A percentile compares a stretch with the other conserved stretches of the same genome.
Evolutionary conservation across 306 rosid species (phyloP).

Genomic region (Canavalia ensiformis): DNA sequence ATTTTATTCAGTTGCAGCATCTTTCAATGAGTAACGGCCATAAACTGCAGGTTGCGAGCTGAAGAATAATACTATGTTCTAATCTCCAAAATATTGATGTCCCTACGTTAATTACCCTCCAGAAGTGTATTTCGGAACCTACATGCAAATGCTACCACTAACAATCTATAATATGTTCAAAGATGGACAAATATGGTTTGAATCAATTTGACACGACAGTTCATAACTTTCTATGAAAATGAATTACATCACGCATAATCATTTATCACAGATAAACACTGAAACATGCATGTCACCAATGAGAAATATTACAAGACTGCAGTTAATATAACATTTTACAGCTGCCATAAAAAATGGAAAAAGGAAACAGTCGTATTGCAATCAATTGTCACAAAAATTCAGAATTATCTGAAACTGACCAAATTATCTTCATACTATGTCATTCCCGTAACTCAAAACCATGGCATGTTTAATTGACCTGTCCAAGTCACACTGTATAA

Average conservation of each 20-base stretch:
- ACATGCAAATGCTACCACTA: slow-evolving; percentile 17
- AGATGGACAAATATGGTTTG: background rate
- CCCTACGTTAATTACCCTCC: background rate
- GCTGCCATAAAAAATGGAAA: slow-evolving; percentile 21
- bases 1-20: background rate
- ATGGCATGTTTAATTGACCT: slow-evolving; percentile 3
- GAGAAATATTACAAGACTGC: slow-evolving; percentile 12
- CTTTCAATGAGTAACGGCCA: background rate
- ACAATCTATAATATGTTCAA: background rate
- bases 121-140: slow-evolving; percentile 5
- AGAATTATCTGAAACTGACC: slow-evolving; percentile 6
- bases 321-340: slow-evolving; percentile 21
- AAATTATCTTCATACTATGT: slow-evolving; percentile 3
- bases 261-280: background rate
- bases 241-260: background rate
- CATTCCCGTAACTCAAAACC: slow-evolving; percentile 30
- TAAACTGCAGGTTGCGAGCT: background rate
- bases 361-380: background rate
- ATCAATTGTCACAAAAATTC: slow-evolving; percentile 35
- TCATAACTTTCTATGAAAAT: background rate
- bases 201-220: background rate
- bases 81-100: background rate
- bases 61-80: background rate
- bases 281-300: slow-evolving; percentile 14
- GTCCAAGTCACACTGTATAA: slow-evolving; percentile 30